Percentiles rank a stretch among this genome's conserved stretches.
Conservation (phyloP, 1,139 yeast genomes). For the Lodderomyces margitis region DNA sequence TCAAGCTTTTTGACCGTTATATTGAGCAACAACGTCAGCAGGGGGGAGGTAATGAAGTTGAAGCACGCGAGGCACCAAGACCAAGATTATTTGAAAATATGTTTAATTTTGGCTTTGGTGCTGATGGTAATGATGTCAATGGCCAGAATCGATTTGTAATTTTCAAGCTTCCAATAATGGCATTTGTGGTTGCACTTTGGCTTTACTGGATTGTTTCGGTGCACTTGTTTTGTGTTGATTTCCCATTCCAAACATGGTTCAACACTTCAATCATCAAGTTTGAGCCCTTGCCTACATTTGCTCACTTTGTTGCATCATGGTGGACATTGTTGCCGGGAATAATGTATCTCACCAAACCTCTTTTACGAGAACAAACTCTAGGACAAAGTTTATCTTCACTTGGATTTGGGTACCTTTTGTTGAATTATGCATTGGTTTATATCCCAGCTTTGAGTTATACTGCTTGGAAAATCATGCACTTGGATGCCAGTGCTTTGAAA, state of each 20-base stretch:
- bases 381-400: not conserved
- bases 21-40: conserved; percentile 1
- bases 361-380: not conserved
- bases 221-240: conserved; percentile 27
- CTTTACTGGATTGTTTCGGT: conserved; percentile 21
- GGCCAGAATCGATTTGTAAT: conserved; percentile 3
- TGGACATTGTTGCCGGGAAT: conserved; percentile 24
- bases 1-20: conserved; percentile 18
- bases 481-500: not conserved
- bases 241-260: conserved; percentile 18
- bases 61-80: not conserved
- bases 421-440: conserved; percentile 17
- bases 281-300: conserved; percentile 9
- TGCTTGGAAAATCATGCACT: not conserved
- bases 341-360: not conserved
- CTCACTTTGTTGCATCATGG: conserved; percentile 23
- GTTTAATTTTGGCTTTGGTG: not conserved
- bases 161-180: not conserved
- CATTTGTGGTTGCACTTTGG: conserved; percentile 15
- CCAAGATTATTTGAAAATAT: not conserved
- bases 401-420: conserved; percentile 7
- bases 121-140: conserved; percentile 5
- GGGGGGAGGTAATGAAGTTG: conserved; percentile 13
- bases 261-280: conserved; percentile 5
- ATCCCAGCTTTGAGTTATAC: conserved; percentile 15